These are phyloP conservation scores for Debaryomycetaceae sp. DNA, from an alignment of 1,139 yeast species.

Conservation along the genomic window DNA sequence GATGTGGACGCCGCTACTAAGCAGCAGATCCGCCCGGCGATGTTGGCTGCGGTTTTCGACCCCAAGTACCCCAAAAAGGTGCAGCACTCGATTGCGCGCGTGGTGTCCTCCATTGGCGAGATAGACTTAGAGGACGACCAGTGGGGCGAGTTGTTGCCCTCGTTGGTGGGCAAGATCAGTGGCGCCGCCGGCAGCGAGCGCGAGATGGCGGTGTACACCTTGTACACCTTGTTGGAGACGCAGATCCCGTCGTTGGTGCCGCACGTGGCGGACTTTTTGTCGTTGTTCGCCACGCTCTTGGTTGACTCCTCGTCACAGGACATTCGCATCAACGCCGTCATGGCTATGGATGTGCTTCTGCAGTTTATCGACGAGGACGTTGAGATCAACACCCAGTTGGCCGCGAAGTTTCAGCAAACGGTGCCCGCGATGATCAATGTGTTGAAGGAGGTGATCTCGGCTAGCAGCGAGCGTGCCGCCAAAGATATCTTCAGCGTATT, in stretches of 20 bases:
- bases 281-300: conserved; percentile 64
- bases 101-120: conserved; percentile 81
- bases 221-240: conserved; percentile 74
- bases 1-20: conserved; percentile 48
- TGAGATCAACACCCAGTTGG: conserved; percentile 42
- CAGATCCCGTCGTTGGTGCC: conserved; percentile 60
- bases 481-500: conserved; percentile 80
- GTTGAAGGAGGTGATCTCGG: conserved; percentile 66
- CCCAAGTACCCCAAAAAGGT: conserved; percentile 59
- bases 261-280: conserved; percentile 63
- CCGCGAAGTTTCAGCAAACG: conserved; percentile 58
- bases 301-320: conserved; percentile 63
- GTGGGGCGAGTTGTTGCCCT: conserved; percentile 79
- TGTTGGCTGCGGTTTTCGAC: conserved; percentile 64
- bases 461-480: conserved; percentile 69
- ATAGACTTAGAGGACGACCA: conserved; percentile 58
- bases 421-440: conserved; percentile 83
- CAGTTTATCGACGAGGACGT: conserved; percentile 58
- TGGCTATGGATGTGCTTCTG: conserved; percentile 76
- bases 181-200: conserved; percentile 58
- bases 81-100: conserved; percentile 87
- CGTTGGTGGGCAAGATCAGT: conserved; percentile 67
- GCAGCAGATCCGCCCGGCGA: conserved; percentile 58
- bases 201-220: conserved; percentile 80
- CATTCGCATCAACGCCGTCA: conserved; percentile 77